phyloP scores from a whole-genome alignment of 352 stramenopile species.

The Globisporangium irregulare region DNA sequence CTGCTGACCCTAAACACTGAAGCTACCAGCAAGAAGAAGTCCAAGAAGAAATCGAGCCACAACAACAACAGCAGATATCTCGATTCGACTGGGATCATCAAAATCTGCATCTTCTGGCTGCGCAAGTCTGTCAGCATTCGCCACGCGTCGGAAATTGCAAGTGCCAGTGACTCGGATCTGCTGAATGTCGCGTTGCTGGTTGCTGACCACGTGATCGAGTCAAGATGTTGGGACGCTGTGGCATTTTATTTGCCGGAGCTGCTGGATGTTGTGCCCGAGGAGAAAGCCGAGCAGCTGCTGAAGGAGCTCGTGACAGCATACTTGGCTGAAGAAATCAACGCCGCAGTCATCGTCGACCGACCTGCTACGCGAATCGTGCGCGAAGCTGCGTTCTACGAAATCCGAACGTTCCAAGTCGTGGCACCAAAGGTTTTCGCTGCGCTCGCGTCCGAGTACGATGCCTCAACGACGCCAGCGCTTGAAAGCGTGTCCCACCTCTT shows the following conservation, averaged over 20 bases:
- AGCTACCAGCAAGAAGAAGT: slow-evolving; percentile 14
- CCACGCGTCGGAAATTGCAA: slow-evolving; percentile 17
- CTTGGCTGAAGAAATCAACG: slow-evolving; percentile 25
- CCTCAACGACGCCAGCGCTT: neutral
- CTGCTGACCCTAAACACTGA: slow-evolving; percentile 28
- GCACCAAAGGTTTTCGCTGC: slow-evolving; percentile 37
- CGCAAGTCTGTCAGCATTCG: slow-evolving; percentile 22
- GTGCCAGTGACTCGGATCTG: slow-evolving; percentile 18
- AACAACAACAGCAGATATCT: slow-evolving; percentile 16
- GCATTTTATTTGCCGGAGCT: slow-evolving; percentile 72
- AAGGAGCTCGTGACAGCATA: slow-evolving; percentile 32
- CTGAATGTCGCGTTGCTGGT: slow-evolving; percentile 39
- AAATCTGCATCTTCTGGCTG: slow-evolving; percentile 74
- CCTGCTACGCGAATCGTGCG: slow-evolving; percentile 45
- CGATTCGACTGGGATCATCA: slow-evolving; percentile 59
- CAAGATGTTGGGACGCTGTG: slow-evolving; percentile 67
- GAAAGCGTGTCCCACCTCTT: slow-evolving; percentile 22
- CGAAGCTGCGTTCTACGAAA: slow-evolving; percentile 84
- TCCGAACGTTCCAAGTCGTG: slow-evolving; percentile 40
- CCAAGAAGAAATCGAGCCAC: neutral
- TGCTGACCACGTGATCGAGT: slow-evolving; percentile 54
- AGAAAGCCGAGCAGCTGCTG: slow-evolving; percentile 28
- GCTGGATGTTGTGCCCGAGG: slow-evolving; percentile 30
- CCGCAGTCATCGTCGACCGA: slow-evolving; percentile 8
- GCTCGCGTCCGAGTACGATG: slow-evolving; percentile 18